Conservation (phyloP, 257 asterid species). For the Euphrasia confusa region DNA sequence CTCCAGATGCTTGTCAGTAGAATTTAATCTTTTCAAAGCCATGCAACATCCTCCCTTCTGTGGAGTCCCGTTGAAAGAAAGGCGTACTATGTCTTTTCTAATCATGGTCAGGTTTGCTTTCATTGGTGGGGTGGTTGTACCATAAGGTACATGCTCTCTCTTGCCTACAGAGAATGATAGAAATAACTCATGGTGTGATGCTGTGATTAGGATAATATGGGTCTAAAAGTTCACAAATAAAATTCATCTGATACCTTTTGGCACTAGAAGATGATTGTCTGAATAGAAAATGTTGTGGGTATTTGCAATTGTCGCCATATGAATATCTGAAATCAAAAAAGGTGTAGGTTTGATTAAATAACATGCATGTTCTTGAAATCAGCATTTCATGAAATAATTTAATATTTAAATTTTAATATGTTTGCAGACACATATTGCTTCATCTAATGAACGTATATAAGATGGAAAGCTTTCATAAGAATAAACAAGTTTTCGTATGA, state of each 20-base stretch:
- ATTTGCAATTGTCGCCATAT: conserved; percentile 40
- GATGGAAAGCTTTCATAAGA: background rate
- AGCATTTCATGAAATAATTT: conserved; percentile 1
- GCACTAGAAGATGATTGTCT: conserved; percentile 26
- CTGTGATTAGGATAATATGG: background rate
- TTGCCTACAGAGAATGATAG: conserved; percentile 26
- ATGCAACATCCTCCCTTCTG: conserved; percentile 31
- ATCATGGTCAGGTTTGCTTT: conserved; percentile 16
- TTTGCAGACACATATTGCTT: background rate
- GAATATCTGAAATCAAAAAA: conserved; percentile 27
- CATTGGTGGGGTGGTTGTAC: conserved; percentile 19
- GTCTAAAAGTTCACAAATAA: conserved; percentile 1
- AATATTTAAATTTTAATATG: background rate
- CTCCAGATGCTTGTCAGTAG: conserved; percentile 53
- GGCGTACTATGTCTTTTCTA: background rate
- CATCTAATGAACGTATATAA: too few relatives aligned
- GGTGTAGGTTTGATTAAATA: conserved; percentile 1
- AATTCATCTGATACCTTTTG: conserved; percentile 21
- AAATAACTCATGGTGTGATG: background rate
- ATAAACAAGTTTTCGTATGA: too few relatives aligned
- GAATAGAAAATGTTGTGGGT: conserved; percentile 29
- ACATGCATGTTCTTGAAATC: conserved; percentile 13
- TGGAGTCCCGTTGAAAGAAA: conserved; percentile 20
- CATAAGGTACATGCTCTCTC: conserved; percentile 24
- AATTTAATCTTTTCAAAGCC: conserved; percentile 29